phyloP scores from a whole-genome alignment of 2,329 filamentous ascomycete species.

The Epichloe typhina region DNA sequence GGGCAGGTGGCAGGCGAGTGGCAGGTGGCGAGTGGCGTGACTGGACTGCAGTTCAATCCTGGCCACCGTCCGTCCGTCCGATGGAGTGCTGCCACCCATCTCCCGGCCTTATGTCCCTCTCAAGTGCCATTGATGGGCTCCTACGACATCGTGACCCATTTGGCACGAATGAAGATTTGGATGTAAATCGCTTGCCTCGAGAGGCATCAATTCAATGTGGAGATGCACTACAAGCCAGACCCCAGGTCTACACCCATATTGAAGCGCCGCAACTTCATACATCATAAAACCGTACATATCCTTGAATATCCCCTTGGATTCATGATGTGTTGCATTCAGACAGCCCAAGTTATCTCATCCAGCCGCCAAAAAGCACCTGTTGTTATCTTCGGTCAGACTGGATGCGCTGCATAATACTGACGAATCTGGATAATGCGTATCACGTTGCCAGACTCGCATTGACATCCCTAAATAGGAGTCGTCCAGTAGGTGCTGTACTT shows the following conservation, averaged over 20 bases:
- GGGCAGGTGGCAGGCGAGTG: too few species aligned
- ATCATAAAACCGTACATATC: neutral
- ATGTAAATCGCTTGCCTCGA: neutral
- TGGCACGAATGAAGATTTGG: neutral
- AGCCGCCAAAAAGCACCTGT: neutral
- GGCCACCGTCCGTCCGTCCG: too few species aligned
- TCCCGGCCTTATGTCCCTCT: neutral
- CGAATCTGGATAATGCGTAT: neutral
- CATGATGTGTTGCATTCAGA: neutral
- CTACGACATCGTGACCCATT: neutral
- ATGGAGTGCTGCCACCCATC: neutral
- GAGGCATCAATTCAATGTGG: neutral
- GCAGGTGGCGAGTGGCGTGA: too few species aligned
- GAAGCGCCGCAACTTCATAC: neutral
- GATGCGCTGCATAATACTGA: neutral
- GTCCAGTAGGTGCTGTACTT: conserved; percentile 7
- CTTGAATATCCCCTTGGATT: neutral
- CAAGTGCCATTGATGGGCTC: neutral
- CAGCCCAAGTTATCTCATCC: neutral
- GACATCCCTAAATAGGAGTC: neutral
- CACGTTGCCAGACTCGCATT: neutral
- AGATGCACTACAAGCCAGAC: neutral
- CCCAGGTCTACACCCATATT: neutral
- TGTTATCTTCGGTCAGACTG: neutral
- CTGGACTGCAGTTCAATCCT: too few species aligned